phyloP scores from a whole-genome alignment of 257 asterid species.

The Nicotiana benthamiana region DNA sequence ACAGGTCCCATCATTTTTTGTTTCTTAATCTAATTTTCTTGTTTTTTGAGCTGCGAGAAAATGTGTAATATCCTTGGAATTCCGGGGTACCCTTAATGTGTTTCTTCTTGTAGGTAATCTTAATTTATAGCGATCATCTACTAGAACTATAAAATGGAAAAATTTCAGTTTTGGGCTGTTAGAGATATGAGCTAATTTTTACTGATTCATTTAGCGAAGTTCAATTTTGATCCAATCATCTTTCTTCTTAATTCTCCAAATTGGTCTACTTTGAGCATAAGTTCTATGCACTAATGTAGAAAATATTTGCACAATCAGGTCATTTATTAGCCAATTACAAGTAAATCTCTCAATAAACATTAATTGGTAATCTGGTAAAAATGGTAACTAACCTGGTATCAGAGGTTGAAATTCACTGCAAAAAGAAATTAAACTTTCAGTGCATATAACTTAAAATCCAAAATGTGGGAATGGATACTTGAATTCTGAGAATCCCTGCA shows the following conservation, averaged over 20 bases:
- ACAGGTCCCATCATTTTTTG: slow-evolving; percentile 41
- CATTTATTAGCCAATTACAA: too few relatives aligned
- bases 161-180: neutral
- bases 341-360: neutral
- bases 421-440: too few relatives aligned
- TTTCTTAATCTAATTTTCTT: neutral
- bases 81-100: neutral
- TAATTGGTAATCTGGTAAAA: too few relatives aligned
- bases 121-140: neutral
- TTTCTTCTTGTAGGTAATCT: neutral
- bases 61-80: neutral
- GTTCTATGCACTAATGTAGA: too few relatives aligned
- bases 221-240: neutral
- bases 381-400: too few relatives aligned
- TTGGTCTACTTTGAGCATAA: neutral
- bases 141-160: neutral
- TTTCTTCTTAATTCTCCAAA: neutral
- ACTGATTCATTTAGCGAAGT: neutral
- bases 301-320: too few relatives aligned
- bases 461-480: neutral
- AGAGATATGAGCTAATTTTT: neutral
- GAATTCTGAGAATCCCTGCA: neutral
- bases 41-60: neutral
- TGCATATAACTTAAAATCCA: neutral
- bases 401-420: too few relatives aligned